Evolutionary conservation across 106 monocot genomes (phyloP).

Genomic region (Dendrobium catenatum): DNA sequence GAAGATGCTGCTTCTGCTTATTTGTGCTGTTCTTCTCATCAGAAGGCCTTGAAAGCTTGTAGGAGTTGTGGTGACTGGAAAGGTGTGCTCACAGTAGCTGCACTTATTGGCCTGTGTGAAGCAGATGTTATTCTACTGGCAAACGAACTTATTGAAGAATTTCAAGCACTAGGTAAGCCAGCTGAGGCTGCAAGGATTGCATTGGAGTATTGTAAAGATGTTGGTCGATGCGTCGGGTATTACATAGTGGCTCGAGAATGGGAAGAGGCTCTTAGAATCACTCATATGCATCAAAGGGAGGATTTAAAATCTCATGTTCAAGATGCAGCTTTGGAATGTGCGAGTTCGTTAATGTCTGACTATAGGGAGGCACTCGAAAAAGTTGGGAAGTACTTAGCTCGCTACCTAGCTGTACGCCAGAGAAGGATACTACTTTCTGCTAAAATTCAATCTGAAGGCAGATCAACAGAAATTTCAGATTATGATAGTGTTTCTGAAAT

Average conservation of each 20-base stretch:
- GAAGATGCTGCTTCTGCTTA: constrained; percentile 78
- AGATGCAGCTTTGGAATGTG: constrained; percentile 71
- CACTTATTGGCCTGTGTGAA: constrained; percentile 39
- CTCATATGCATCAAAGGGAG: constrained; percentile 45
- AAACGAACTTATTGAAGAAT: constrained; percentile 83
- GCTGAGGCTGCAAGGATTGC: constrained; percentile 82
- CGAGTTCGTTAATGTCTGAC: constrained; percentile 48
- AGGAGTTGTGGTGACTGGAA: constrained; percentile 84
- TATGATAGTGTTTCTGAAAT: constrained; percentile 77
- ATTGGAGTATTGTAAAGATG: constrained; percentile 77
- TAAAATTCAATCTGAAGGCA: constrained; percentile 60
- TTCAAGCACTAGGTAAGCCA: constrained; percentile 82
- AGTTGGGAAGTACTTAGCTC: constrained; percentile 70
- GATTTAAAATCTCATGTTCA: constrained; percentile 57
- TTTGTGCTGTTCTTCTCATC: constrained; percentile 60
- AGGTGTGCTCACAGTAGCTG: constrained; percentile 69
- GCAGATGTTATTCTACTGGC: constrained; percentile 54
- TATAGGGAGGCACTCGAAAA: constrained; percentile 73
- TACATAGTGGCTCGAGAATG: constrained; percentile 76
- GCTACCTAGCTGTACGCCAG: constrained; percentile 91
- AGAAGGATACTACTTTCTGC: constrained; percentile 72
- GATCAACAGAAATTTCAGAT: constrained; percentile 39
- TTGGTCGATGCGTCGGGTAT: constrained; percentile 47
- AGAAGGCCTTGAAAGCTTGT: constrained; percentile 75
- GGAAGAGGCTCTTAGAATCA: constrained; percentile 87